phyloP scores from a whole-genome alignment of 23 red algal genomes.

The Gracilaria caudata region DNA sequence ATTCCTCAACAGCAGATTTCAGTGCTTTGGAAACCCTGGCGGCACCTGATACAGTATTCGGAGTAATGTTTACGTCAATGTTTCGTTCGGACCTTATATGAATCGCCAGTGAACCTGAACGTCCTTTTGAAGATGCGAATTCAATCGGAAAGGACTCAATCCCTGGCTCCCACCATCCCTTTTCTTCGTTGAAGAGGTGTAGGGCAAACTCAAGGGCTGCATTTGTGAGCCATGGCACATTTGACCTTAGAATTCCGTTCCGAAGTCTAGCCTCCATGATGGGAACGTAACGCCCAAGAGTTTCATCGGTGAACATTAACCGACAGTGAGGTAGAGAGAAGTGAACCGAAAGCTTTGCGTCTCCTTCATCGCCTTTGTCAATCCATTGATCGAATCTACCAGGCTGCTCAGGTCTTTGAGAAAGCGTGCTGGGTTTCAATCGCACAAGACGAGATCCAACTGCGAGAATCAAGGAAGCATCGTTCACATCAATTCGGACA shows the following conservation, averaged over 20 bases:
- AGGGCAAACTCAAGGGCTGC: slow-evolving; percentile 65
- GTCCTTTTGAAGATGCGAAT: slow-evolving; percentile 72
- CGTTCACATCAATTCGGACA: slow-evolving; percentile 75
- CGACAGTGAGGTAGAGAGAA: slow-evolving; percentile 71
- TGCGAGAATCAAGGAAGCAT: slow-evolving; percentile 67
- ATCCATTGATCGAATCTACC: slow-evolving; percentile 71
- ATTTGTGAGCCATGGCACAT: slow-evolving; percentile 71
- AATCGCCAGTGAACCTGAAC: slow-evolving; percentile 68
- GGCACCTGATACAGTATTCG: slow-evolving; percentile 74
- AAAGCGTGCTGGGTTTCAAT: slow-evolving; percentile 45
- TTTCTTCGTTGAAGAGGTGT: slow-evolving; percentile 86
- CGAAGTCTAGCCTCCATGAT: slow-evolving; percentile 75
- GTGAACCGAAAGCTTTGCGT: slow-evolving; percentile 57
- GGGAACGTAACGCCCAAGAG: slow-evolving; percentile 70
- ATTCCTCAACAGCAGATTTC: slow-evolving; percentile 66
- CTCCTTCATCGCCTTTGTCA: slow-evolving; percentile 66
- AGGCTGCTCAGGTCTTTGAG: slow-evolving; percentile 53
- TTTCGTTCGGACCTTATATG: slow-evolving; percentile 56
- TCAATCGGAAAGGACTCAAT: slow-evolving; percentile 76
- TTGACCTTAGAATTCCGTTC: slow-evolving; percentile 56
- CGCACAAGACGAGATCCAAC: slow-evolving; percentile 65
- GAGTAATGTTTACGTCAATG: slow-evolving; percentile 82
- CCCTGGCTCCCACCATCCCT: slow-evolving; percentile 84
- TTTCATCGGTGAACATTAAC: slow-evolving; percentile 86
- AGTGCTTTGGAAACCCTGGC: slow-evolving; percentile 71